Percentiles rank a stretch among this genome's conserved stretches.
Evolutionary conservation across 306 rosid species (phyloP).

Genomic region (Dryas drummondii): DNA sequence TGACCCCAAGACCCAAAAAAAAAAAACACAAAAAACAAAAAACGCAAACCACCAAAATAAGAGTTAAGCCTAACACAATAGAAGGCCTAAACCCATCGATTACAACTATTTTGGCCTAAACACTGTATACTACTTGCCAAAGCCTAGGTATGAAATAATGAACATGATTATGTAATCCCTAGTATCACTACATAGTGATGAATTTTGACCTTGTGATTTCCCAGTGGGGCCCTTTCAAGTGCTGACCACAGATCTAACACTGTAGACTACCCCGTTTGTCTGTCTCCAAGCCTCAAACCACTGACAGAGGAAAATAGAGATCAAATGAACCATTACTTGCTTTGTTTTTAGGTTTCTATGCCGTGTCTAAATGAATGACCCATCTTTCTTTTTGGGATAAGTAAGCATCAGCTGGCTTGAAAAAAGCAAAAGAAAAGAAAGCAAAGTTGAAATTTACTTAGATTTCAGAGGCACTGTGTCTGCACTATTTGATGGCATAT

Average conservation of each 20-base stretch:
- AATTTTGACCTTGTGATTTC: slow-evolving; percentile 40
- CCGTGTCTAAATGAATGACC: not conserved
- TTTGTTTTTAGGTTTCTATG: not conserved
- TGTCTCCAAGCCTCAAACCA: slow-evolving; percentile 27
- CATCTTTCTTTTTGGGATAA: slow-evolving; percentile 11
- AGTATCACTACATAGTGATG: not conserved
- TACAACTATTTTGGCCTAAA: too few relatives aligned
- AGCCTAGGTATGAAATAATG: too few relatives aligned
- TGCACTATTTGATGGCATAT: slow-evolving; percentile 38
- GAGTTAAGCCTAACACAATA: not conserved
- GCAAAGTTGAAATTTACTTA: slow-evolving; percentile 44
- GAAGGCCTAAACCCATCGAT: slow-evolving; percentile 21
- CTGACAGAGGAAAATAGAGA: slow-evolving; percentile 15
- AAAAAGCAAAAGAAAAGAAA: slow-evolving; percentile 41
- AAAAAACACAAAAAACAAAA: not conserved
- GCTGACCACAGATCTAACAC: slow-evolving; percentile 41
- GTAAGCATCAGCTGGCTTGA: slow-evolving; percentile 35
- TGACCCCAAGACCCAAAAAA: slow-evolving; percentile 6
- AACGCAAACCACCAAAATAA: not conserved
- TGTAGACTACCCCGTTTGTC: not conserved
- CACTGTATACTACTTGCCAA: too few relatives aligned
- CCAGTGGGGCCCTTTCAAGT: slow-evolving; percentile 40
- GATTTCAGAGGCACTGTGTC: slow-evolving; percentile 42
- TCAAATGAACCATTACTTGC: not conserved
- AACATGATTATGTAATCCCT: too few relatives aligned